Conservation (phyloP, 2,329 filamentous ascomycete genomes). For the Tolypocladium capitatum region DNA sequence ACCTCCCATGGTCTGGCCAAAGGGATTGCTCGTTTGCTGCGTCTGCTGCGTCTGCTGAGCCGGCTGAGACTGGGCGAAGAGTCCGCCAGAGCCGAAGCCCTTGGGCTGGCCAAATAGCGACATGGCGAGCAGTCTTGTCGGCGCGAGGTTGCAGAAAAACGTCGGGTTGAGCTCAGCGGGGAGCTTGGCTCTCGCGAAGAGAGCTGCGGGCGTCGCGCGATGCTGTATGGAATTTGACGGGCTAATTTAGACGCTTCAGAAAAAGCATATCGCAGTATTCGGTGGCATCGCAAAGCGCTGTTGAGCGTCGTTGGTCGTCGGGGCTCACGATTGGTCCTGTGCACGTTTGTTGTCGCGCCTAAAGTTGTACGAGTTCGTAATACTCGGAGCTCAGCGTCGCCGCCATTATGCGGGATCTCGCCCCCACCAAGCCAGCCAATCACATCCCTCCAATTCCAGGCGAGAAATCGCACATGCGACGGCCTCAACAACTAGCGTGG, state of each 20-base stretch:
- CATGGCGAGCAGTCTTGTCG: slow-evolving; percentile 10
- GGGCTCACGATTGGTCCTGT: not conserved
- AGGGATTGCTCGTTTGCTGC: slow-evolving; percentile 13
- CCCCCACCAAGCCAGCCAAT: slow-evolving; percentile 19
- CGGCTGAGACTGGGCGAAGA: slow-evolving; percentile 26
- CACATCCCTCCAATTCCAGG: slow-evolving; percentile 23
- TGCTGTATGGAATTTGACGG: not conserved
- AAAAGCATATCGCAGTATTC: too few species aligned
- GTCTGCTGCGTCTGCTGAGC: slow-evolving; percentile 16
- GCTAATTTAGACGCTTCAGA: not conserved
- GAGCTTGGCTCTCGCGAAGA: slow-evolving; percentile 2
- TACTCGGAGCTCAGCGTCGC: too few species aligned
- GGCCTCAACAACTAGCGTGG: too few species aligned
- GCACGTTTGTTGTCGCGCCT: slow-evolving; percentile 3
- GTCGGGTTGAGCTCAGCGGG: slow-evolving; percentile 1
- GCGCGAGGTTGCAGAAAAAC: not conserved
- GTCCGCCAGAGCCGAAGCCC: slow-evolving; percentile 15
- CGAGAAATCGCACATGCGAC: too few species aligned
- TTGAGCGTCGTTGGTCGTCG: not conserved
- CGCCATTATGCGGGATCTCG: too few species aligned
- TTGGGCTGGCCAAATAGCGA: slow-evolving; percentile 29
- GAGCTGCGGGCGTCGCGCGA: not conserved
- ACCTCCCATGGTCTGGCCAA: slow-evolving; percentile 16
- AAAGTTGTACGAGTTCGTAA: slow-evolving; percentile 3
- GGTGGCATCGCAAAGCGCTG: not conserved